These are phyloP conservation scores for Zalerion maritima DNA, from an alignment of 495 filamentous ascomycete genomes.

Conservation along the genomic window DNA sequence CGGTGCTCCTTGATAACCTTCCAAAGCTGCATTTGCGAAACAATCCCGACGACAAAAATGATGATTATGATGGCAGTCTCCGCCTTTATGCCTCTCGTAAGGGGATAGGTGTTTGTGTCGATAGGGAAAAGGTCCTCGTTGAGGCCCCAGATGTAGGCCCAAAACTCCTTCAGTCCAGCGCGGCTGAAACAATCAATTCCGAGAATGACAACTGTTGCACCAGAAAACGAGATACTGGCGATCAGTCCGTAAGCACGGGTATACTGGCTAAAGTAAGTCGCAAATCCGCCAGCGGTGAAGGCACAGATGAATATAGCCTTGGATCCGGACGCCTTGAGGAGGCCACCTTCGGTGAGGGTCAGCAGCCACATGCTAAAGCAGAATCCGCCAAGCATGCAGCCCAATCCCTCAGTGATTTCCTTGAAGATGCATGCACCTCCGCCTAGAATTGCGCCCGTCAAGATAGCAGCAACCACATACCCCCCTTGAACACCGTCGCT, in stretches of 20 bases:
- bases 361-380: slow-evolving; percentile 86
- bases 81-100: slow-evolving; percentile 74
- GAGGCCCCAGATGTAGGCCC: slow-evolving; percentile 83
- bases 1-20: slow-evolving; percentile 65
- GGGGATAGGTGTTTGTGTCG: slow-evolving; percentile 60
- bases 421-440: slow-evolving; percentile 62
- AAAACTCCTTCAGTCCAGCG: slow-evolving; percentile 88
- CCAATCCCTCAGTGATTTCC: slow-evolving; percentile 76
- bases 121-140: slow-evolving; percentile 71
- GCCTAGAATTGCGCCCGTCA: slow-evolving; percentile 67
- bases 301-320: slow-evolving; percentile 63
- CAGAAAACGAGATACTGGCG: slow-evolving; percentile 58
- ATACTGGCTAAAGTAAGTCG: slow-evolving; percentile 62
- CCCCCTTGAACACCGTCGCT: slow-evolving; percentile 67
- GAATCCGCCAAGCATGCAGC: slow-evolving; percentile 79
- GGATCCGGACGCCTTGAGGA: slow-evolving; percentile 43
- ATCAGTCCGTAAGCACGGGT: slow-evolving; percentile 70
- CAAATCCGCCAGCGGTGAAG: slow-evolving; percentile 52
- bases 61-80: slow-evolving; percentile 71
- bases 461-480: slow-evolving; percentile 66
- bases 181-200: slow-evolving; percentile 86
- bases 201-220: slow-evolving; percentile 60
- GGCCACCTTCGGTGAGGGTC: slow-evolving; percentile 58
- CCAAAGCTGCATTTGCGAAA: slow-evolving; percentile 82
- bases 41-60: slow-evolving; percentile 55